phyloP scores from a whole-genome alignment of 331 rosid species.

The Phaseolus coccineus region DNA sequence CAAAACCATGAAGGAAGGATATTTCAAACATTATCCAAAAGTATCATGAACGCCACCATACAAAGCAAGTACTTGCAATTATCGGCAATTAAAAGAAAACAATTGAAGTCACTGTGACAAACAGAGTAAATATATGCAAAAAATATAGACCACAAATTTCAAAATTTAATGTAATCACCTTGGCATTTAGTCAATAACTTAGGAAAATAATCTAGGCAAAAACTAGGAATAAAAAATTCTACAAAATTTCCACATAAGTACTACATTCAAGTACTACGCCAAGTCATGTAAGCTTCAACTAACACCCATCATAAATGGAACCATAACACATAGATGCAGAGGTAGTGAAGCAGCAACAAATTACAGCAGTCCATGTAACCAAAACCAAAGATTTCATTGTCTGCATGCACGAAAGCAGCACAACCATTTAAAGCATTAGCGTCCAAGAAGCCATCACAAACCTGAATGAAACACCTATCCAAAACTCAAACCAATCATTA shows the following conservation, averaged over 20 bases:
- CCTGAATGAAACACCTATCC: conserved; percentile 80
- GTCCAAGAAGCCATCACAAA: conserved; percentile 87
- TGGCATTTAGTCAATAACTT: conserved; percentile 36
- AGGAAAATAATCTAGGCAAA: conserved; percentile 28
- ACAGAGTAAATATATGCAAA: conserved; percentile 48
- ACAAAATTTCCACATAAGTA: conserved; percentile 49
- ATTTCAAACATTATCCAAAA: background rate
- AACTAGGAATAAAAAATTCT: conserved; percentile 37
- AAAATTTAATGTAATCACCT: conserved; percentile 46
- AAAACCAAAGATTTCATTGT: conserved; percentile 78
- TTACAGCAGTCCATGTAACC: conserved; percentile 82
- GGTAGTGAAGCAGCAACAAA: conserved; percentile 82
- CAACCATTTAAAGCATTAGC: conserved; percentile 82
- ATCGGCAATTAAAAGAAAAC: background rate
- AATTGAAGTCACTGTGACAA: conserved; percentile 21
- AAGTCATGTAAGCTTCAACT: conserved; percentile 53
- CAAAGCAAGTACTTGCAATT: conserved; percentile 28
- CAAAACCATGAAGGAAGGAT: conserved; percentile 21
- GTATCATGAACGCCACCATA: background rate
- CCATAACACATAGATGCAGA: conserved; percentile 69
- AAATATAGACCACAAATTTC: conserved; percentile 32
- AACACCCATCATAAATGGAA: conserved; percentile 55
- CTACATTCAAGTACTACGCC: conserved; percentile 59
- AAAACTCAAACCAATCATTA: conserved; percentile 62
- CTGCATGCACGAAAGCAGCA: conserved; percentile 87